Percentiles rank a stretch among this genome's conserved stretches.
These are phyloP conservation scores for Fusarium continuum DNA, from an alignment of 2,329 filamentous ascomycete genomes.

Conservation along the genomic window DNA sequence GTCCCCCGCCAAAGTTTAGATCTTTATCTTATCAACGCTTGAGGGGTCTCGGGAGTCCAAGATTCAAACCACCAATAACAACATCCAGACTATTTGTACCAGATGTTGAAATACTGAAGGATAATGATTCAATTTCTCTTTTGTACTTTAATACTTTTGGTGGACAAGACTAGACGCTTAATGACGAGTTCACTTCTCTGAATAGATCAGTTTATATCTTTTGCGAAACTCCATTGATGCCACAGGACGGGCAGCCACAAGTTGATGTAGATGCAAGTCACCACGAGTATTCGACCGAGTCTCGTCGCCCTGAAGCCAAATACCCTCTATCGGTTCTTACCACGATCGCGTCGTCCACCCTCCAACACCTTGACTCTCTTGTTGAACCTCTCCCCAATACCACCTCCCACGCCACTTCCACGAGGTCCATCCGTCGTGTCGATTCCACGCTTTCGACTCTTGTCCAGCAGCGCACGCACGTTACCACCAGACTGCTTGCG, in stretches of 20 bases:
- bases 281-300: neutral
- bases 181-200: too few species aligned
- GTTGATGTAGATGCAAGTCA: too few species aligned
- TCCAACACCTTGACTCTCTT: slow-evolving; percentile 71
- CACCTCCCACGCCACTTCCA: slow-evolving; percentile 65
- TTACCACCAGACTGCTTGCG: slow-evolving; percentile 68
- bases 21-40: slow-evolving; percentile 35
- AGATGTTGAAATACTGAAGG: neutral
- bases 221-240: slow-evolving; percentile 1
- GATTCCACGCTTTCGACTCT: slow-evolving; percentile 82
- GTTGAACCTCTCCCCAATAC: slow-evolving; percentile 78
- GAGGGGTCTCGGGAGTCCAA: neutral
- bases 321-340: slow-evolving; percentile 51
- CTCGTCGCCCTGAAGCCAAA: neutral
- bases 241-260: neutral
- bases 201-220: too few species aligned
- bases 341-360: slow-evolving; percentile 55
- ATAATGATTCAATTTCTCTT: neutral
- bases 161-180: too few species aligned
- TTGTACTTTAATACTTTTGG: neutral
- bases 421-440: slow-evolving; percentile 75
- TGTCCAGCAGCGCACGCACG: slow-evolving; percentile 74
- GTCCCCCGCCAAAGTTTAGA: slow-evolving; percentile 38
- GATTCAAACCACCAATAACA: neutral
- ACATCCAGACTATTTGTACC: too few species aligned